phyloP scores from a whole-genome alignment of 202 grass and related monocot genomes.

The Saccharum hybrid region DNA sequence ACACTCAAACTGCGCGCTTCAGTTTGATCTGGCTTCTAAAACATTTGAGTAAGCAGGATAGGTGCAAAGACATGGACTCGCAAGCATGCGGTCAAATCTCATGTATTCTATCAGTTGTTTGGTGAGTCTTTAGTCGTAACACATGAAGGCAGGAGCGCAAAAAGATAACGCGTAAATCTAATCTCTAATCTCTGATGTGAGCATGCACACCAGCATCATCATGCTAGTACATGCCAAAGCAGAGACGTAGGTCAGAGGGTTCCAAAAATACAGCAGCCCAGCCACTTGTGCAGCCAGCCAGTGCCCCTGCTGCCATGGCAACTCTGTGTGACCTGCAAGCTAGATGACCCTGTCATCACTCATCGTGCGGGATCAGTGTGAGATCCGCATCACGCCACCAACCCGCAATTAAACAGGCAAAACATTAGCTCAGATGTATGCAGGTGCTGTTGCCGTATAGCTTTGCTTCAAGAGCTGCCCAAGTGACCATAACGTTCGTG shows the following conservation, averaged over 20 bases:
- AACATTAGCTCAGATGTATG: neutral
- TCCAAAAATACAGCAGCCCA: neutral
- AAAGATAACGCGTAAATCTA: conserved; percentile 2
- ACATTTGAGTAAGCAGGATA: conserved; percentile 31
- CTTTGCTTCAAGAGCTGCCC: neutral
- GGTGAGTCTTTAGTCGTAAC: conserved; percentile 27
- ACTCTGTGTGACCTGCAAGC: conserved; percentile 42
- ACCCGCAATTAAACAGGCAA: neutral
- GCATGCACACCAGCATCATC: conserved; percentile 9
- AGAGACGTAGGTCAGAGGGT: conserved; percentile 42
- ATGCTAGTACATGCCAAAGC: neutral
- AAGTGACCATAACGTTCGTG: neutral
- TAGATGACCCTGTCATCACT: neutral
- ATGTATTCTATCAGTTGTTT: conserved; percentile 29
- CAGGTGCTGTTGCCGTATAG: conserved; percentile 3
- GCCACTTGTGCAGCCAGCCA: conserved; percentile 31
- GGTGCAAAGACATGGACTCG: conserved; percentile 25
- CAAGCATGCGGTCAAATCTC: conserved; percentile 48
- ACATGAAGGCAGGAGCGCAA: neutral
- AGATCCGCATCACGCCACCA: conserved; percentile 21
- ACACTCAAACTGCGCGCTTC: conserved; percentile 35
- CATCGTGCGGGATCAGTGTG: conserved; percentile 2
- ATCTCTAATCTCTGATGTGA: conserved; percentile 1
- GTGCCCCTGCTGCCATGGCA: conserved; percentile 29
- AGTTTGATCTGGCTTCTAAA: conserved; percentile 34